Base-by-base conservation (phyloP, 2,329 filamentous ascomycete genomes). In the Lachnum nothofagi region DNA sequence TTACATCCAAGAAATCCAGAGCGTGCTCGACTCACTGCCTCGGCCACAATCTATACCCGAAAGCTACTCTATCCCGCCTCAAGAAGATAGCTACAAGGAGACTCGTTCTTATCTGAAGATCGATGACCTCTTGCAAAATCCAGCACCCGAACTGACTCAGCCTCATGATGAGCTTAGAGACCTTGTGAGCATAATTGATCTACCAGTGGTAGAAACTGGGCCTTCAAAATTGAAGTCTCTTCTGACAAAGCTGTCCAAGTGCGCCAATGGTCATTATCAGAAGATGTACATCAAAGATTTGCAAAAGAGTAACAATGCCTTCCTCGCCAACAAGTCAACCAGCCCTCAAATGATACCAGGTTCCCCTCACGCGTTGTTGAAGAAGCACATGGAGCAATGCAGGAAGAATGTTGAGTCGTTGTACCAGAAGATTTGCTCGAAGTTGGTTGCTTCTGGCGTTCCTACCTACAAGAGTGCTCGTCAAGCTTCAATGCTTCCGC, bases 401-500 rank as follows among this genome's bases (percentile, higher is more conserved):
- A 41, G 14, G 6, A 42, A 44, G 14, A 33, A 38, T 22, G 49
- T 39, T 3, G 48, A 43, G 2, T 35, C 34, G 7, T 33, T 52
- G 12, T 48, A 45, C 22, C 48, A 45, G 35, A 52, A 25, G 9
- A 48, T 52, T 6, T 43, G 35, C 19, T 37, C 44, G 25, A 42
- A 22, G 17, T 44, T 51, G n/a, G 22, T 47, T 24, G 39, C 47
- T n/a, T 40, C 33, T 29, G 63, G 2, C 40, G 73, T 0, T 14
- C 33, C 24, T 2, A 23, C 27, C 23, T 45, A 41, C 24, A 31
- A 50, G 72, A 79, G 44, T 66, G 70, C 14, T 69, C 72, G 0
- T 56, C 33, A 39, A 44, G 46, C 48, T 6, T 44, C 33, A 8
- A 46, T 56, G 41, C 44, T 56, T 14, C 58, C 58, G 3, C 49